Evolutionary conservation across 768 basidiomycete genomes (phyloP).

Genomic region (Suillus ampliporus): DNA sequence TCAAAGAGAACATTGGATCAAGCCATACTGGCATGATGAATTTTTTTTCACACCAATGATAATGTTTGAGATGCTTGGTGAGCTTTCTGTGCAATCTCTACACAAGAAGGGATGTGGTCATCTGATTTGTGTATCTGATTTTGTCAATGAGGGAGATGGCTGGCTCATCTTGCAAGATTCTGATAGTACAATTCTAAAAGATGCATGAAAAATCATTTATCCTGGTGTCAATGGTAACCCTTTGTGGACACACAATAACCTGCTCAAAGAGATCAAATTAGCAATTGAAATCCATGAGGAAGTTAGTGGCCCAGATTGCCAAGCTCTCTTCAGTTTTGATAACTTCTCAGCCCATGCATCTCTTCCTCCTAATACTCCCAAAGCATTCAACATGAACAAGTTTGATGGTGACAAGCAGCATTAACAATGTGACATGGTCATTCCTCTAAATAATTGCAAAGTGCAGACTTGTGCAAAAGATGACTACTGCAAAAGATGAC

Average conservation of each 20-base stretch:
- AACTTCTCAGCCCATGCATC: slow-evolving; percentile 17
- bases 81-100: slow-evolving; percentile 25
- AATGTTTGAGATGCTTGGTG: slow-evolving; percentile 28
- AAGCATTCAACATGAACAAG: slow-evolving; percentile 34
- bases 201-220: slow-evolving; percentile 29
- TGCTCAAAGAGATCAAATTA: slow-evolving; percentile 11
- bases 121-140: slow-evolving; percentile 46
- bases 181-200: slow-evolving; percentile 16
- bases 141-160: slow-evolving; percentile 41
- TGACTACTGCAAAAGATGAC: slow-evolving; percentile 38
- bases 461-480: slow-evolving; percentile 35
- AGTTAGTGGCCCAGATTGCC: slow-evolving; percentile 36
- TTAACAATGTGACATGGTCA: slow-evolving; percentile 19
- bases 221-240: slow-evolving; percentile 21
- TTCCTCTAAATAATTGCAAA: slow-evolving; percentile 22
- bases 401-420: slow-evolving; percentile 26
- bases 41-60: slow-evolving; percentile 32
- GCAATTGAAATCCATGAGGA: slow-evolving; percentile 20
- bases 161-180: slow-evolving; percentile 26
- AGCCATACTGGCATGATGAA: slow-evolving; percentile 12
- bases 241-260: slow-evolving; percentile 16
- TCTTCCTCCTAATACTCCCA: slow-evolving; percentile 25
- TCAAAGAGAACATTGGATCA: slow-evolving; percentile 31
- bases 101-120: slow-evolving; percentile 38
- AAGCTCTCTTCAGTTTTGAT: slow-evolving; percentile 21